These are phyloP conservation scores for Phyllosticta citriasiana DNA, from an alignment of 2,329 filamentous ascomycete species.

Conservation along the genomic window DNA sequence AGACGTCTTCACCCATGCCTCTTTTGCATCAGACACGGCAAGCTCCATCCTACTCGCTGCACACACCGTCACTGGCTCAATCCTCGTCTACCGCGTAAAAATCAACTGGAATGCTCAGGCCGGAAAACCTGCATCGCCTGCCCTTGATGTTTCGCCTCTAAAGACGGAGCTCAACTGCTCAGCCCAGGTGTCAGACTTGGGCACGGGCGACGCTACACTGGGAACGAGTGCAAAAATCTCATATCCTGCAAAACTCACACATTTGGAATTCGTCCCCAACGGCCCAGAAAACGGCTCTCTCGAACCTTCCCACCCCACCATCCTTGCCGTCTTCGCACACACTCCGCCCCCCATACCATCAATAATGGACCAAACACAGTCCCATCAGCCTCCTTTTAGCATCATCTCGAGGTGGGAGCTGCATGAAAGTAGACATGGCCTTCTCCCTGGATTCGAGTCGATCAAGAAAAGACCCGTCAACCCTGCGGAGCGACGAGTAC, in stretches of 20 bases:
- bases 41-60: constrained; percentile 53
- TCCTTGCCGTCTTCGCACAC: constrained; percentile 65
- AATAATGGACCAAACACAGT: constrained; percentile 38
- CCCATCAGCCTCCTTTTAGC: constrained; percentile 57
- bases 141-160: constrained; percentile 21
- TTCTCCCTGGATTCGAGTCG: constrained; percentile 69
- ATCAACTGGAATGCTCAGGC: constrained; percentile 66
- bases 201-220: constrained; percentile 17
- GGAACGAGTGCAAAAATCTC: constrained; percentile 17
- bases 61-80: constrained; percentile 58
- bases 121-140: constrained; percentile 34
- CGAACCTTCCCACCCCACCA: constrained; percentile 46
- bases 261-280: constrained; percentile 62
- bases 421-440: constrained; percentile 45
- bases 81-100: constrained; percentile 63
- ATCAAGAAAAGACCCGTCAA: constrained; percentile 48
- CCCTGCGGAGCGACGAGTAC: background rate
- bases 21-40: constrained; percentile 51
- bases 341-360: constrained; percentile 27
- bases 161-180: constrained; percentile 22
- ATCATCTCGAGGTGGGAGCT: constrained; percentile 78
- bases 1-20: constrained; percentile 30
- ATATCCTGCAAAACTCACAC: constrained; percentile 46
- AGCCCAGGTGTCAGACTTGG: constrained; percentile 16
- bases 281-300: constrained; percentile 47